Base-by-base conservation (phyloP, 2,329 filamentous ascomycete genomes). In the Pseudocercospora vitis region DNA sequence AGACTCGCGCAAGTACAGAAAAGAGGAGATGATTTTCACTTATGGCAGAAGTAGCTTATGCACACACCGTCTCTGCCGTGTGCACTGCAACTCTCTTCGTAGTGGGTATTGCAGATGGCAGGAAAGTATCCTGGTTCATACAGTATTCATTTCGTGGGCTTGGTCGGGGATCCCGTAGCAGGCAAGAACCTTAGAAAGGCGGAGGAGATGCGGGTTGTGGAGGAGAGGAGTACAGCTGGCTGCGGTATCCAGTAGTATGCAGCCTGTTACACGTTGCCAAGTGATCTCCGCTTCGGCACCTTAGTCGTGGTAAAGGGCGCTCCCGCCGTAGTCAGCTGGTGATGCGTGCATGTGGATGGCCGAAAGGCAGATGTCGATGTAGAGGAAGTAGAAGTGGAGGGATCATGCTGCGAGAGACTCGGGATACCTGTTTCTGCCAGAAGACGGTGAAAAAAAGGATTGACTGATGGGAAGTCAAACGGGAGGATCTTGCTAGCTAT, bases 91-190 rank as follows among this genome's bases (percentile, higher is more conserved):
- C 26, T 6, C 26, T n/a, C n/a, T n/a, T n/a, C n/a, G n/a, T 29
- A 29, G 11, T 29, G 26, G 11, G 26, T 11, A n/a, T n/a, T n/a
- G n/a, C 32, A 35, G n/a, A 14, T 14, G 9, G 4, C 18, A 3
- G 8, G 18, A 5, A 9, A 39, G 19, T 9, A 49, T 44, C 24
- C 19, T 46, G 8, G 37, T 44, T 14, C 52, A 54, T n/a, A n/a
- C n/a, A n/a, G n/a, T 54, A 45, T 48, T 50, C 52, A 46, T 50
- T 45, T 54, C 37, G 29, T 45, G 23, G 37, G 45, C 45, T 24
- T 53, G 51, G 51, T 19, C 35, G 32, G 28, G 28, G 33, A 19
- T 37, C 7, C 33, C 12, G 33, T 37, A 16, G 32, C n/a, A 18
- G n/a, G 35, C 18, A 18, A 6, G 18, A 19, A 19, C 18, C 19